A percentile compares a stretch with the other conserved stretches of the same genome.
Conservation (phyloP, 306 rosid species). For the Cicer arietinum region DNA sequence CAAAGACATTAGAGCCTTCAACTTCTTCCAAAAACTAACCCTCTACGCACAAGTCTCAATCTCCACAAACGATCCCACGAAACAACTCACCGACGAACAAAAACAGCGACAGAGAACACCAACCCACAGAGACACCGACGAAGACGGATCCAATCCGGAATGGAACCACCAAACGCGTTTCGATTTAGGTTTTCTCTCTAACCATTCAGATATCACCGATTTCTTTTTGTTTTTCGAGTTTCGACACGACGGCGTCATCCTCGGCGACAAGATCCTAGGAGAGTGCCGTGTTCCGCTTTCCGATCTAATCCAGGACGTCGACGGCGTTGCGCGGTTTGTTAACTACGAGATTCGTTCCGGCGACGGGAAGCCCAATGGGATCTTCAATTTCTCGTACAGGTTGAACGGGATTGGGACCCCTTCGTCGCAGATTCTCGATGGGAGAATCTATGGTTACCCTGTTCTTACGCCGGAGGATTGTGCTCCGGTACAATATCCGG, state of each 20-base stretch:
- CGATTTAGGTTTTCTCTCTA: constrained; percentile 34
- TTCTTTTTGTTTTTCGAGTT: constrained; percentile 51
- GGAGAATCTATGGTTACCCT: constrained; percentile 52
- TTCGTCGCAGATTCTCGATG: constrained; percentile 39
- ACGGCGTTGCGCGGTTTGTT: constrained; percentile 38
- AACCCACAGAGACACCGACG: constrained; percentile 30
- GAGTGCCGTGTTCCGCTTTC: constrained; percentile 49
- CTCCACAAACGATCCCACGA: constrained; percentile 40
- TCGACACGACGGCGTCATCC: constrained; percentile 55
- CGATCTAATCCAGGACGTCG: constrained; percentile 45
- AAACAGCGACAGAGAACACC: constrained; percentile 49
- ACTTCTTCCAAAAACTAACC: constrained; percentile 74
- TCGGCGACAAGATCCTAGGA: constrained; percentile 56
- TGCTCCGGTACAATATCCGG: background rate
- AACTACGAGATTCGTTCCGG: constrained; percentile 57
- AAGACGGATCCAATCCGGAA: constrained; percentile 46
- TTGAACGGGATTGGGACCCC: constrained; percentile 18
- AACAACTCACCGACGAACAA: constrained; percentile 18
- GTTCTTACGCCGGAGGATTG: constrained; percentile 35
- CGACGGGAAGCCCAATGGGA: constrained; percentile 57
- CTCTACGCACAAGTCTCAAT: constrained; percentile 52
- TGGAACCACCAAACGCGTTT: constrained; percentile 56
- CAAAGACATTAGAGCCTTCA: constrained; percentile 52
- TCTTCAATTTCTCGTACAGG: constrained; percentile 52
- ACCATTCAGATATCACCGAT: background rate